Evolutionary conservation across 345 rosid genomes (phyloP).

Genomic region (Noccaea caerulescens): DNA sequence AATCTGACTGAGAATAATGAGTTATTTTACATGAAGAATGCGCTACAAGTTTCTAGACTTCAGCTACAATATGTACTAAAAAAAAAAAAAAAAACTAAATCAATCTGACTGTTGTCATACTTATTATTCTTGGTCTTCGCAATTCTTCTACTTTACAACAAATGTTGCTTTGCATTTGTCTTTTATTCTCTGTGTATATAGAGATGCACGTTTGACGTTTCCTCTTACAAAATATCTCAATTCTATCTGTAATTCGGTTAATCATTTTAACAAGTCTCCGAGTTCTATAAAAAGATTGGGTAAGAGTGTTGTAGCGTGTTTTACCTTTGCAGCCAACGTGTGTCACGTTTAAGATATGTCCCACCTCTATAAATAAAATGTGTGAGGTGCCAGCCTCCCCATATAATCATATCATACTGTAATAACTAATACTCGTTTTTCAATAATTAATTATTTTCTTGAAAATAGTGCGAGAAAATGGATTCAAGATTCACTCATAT

Average conservation of each 20-base stretch:
- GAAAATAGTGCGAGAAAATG: constrained; percentile 10
- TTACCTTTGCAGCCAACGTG: constrained; percentile 22
- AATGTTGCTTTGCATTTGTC: background rate
- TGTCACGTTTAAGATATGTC: constrained; percentile 39
- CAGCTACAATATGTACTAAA: too few relatives aligned
- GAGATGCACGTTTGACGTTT: background rate
- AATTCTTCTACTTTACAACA: constrained; percentile 20
- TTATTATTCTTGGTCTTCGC: constrained; percentile 31
- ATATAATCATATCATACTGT: background rate
- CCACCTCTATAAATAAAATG: constrained; percentile 24
- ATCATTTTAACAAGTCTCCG: background rate
- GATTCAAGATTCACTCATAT: constrained; percentile 13
- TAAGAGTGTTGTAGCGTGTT: background rate
- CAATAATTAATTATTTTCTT: background rate
- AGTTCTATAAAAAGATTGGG: background rate
- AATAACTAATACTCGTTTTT: background rate
- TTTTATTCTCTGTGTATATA: constrained; percentile 17
- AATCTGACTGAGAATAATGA: too few relatives aligned
- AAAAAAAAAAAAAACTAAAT: too few relatives aligned
- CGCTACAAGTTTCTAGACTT: too few relatives aligned
- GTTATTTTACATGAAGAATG: too few relatives aligned
- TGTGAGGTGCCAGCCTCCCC: background rate
- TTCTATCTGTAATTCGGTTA: background rate
- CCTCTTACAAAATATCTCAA: background rate
- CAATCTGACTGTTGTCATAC: background rate